Evolutionary conservation across 2,329 filamentous ascomycete genomes (phyloP), one percentile per base, ranked within the genome.

Genomic region (Clonostachys rosea): DNA sequence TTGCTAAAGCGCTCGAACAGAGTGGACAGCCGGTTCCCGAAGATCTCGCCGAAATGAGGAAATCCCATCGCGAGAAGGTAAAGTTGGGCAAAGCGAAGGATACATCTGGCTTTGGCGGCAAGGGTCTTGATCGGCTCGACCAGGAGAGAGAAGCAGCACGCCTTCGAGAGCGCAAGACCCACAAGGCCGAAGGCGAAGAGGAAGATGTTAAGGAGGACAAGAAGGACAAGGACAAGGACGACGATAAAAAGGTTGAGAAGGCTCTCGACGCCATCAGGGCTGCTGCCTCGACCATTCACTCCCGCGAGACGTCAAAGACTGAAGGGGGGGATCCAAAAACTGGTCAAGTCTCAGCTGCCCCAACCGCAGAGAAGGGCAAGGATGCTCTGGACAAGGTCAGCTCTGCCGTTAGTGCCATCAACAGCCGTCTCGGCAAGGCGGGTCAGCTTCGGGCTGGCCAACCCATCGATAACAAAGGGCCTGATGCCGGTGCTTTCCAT

Each of bases 401-500:
- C 50, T 89, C 88, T n/a, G 92, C 92, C 6, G 91, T 94, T 56
- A 90, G 86, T 56, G 87, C 86, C 64, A 96, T 99, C 70, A 91
- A 96, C 65, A 86, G 85, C 51, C 90, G 94, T 54, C 79, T 99
- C 37, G 92, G 89, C 60, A 89, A 90, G 57, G 89, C 90, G 34
- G 91, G 91, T 35, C 87, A 94, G 63, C 85, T 96, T 58, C 87
- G 94, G 50, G 87, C 89, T 5, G 94, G 94, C 13, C 91, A 95
- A 51, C 91, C 94, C 8, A 95, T 96, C 62, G 94, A 99, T 73
- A 99, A 99, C 72, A 96, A 96, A 68, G 94, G 94, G 1, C 94
- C 94, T 1, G 94, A 99, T 66, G 94, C 94, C 4, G 94, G 94
- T 45, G 91, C 91, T 1, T 99, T 91, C 78, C 94, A 99, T 65